Base-by-base conservation (phyloP, 257 asterid species). In the Salvia rosmarinus region DNA sequence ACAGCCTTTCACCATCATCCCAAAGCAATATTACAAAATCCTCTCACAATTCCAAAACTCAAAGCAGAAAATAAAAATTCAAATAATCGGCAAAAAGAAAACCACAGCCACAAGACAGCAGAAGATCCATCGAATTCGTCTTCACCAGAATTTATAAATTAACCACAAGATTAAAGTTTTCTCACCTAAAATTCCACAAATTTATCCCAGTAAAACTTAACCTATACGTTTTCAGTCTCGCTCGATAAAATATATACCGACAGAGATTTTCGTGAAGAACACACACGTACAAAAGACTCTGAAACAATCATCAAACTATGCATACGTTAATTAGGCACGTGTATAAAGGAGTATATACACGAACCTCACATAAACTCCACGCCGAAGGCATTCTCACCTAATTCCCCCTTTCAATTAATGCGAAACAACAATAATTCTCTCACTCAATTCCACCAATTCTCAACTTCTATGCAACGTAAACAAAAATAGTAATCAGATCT, bases 371-470 rank as follows among this genome's bases (percentile, higher is more conserved):
- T 16, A 10, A 73, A 65, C 47, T 54, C 64, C 42, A 3, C 6
- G 3, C 20, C 44, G 7, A 20, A 32, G 12, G 5, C 25, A 40
- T 42, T 30, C 21, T 12, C 25, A 49, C 42, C 20, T 17, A 43
- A 42, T 9, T 46, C 3, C 9, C 13, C 2, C 19, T 2, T 14
- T 7, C 55, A 54, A 65, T 52, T 52, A 55, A 57, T 32, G 44
- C 55, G 19, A 46, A 9, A 34, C 59, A 74, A 61, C 4, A 4
- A 61, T 37, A 46, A 28, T 43, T 23, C 67, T 34, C 5, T 70
- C 77, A 79, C 74, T 70, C 62, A 57, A 69, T 67, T n/a, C 21
- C 47, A 55, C 9, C 43, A 55, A 66, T 65, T 72, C 19, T 47
- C 55, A 40, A 46, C 35, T 54, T 54, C 63, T n/a, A 67, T 37